A percentile compares a stretch with the other conserved stretches of the same genome.
These are phyloP conservation scores for Camillea tinctor DNA, from an alignment of 2,329 filamentous ascomycete species.

Conservation along the genomic window DNA sequence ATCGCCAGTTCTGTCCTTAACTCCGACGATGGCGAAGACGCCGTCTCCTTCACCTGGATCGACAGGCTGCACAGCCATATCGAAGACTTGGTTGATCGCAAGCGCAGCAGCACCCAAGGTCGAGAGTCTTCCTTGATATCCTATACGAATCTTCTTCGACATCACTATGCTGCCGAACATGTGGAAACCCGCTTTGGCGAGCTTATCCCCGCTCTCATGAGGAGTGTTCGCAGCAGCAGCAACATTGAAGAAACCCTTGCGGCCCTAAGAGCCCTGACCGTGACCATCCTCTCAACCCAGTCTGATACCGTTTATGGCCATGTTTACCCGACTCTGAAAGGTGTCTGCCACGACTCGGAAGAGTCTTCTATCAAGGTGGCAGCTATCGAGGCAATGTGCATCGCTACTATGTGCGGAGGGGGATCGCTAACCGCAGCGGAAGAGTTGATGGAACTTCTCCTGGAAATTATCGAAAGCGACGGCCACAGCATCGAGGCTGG, in stretches of 20 bases:
- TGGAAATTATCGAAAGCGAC: constrained; percentile 78
- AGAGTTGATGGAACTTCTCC: constrained; percentile 70
- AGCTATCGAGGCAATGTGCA: constrained; percentile 70
- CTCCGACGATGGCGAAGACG: constrained; percentile 65
- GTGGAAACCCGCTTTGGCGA: constrained; percentile 60
- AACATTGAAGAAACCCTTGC: constrained; percentile 68
- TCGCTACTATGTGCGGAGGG: constrained; percentile 74
- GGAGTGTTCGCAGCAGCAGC: constrained; percentile 66
- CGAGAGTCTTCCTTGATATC: constrained; percentile 63
- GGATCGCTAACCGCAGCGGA: constrained; percentile 66
- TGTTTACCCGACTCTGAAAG: constrained; percentile 57
- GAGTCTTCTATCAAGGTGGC: constrained; percentile 63
- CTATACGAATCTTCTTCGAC: constrained; percentile 65
- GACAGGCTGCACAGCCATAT: constrained; percentile 64
- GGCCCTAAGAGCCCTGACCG: constrained; percentile 69
- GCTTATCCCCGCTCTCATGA: constrained; percentile 63
- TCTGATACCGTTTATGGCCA: constrained; percentile 66
- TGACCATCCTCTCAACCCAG: constrained; percentile 67
- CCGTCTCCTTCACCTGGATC: constrained; percentile 56
- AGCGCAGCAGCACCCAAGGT: constrained; percentile 71
- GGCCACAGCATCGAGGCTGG: constrained; percentile 69
- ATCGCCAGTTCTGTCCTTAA: constrained; percentile 49
- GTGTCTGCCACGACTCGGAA: constrained; percentile 64
- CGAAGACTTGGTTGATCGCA: constrained; percentile 69
- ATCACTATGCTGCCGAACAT: constrained; percentile 64